A percentile compares a stretch with the other conserved stretches of the same genome.
These are phyloP conservation scores for Raddia guianensis DNA, from an alignment of 176 grass and related monocot species.

Conservation along the genomic window DNA sequence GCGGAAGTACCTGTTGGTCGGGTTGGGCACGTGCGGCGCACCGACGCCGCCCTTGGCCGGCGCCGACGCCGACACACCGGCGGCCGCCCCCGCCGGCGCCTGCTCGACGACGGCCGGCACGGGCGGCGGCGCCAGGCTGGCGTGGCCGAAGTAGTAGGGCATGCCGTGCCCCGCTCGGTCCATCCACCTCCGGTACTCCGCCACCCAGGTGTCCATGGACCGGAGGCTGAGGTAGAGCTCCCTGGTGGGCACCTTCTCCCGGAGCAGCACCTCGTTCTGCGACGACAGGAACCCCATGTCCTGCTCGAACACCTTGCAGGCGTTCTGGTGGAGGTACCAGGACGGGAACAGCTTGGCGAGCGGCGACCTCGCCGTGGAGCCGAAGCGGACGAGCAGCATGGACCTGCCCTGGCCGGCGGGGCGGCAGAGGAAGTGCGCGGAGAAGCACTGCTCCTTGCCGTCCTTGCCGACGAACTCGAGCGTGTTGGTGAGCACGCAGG, in stretches of 20 bases:
- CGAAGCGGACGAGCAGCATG: slow-evolving; percentile 84
- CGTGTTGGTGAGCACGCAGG: slow-evolving; percentile 79
- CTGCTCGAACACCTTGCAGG: slow-evolving; percentile 90
- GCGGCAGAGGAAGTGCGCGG: slow-evolving; percentile 83
- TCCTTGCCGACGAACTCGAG: slow-evolving; percentile 62
- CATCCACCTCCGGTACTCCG: slow-evolving; percentile 98
- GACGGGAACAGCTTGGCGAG: slow-evolving; percentile 46
- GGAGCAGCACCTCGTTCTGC: slow-evolving; percentile 88
- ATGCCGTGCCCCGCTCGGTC: slow-evolving; percentile 81
- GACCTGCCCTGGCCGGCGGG: slow-evolving; percentile 80
- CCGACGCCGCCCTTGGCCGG: slow-evolving; percentile 83
- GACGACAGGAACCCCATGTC: slow-evolving; percentile 99
- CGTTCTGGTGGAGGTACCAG: slow-evolving; percentile 89
- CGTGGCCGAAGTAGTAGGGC: slow-evolving; percentile 98
- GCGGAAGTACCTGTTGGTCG: slow-evolving; percentile 76
- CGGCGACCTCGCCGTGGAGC: slow-evolving; percentile 38
- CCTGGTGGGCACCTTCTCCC: slow-evolving; percentile 80
- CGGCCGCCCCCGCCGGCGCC: slow-evolving; percentile 66
- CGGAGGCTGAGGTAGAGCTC: slow-evolving; percentile 90
- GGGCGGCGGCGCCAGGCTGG: slow-evolving; percentile 49
- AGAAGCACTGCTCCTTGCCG: slow-evolving; percentile 60
- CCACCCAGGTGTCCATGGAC: slow-evolving; percentile 81
- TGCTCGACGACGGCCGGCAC: slow-evolving; percentile 81
- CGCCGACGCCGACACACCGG: slow-evolving; percentile 68
- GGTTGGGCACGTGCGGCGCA: slow-evolving; percentile 71